These are phyloP conservation scores for Prunella vulgaris DNA, from an alignment of 257 asterid species.

Conservation along the genomic window DNA sequence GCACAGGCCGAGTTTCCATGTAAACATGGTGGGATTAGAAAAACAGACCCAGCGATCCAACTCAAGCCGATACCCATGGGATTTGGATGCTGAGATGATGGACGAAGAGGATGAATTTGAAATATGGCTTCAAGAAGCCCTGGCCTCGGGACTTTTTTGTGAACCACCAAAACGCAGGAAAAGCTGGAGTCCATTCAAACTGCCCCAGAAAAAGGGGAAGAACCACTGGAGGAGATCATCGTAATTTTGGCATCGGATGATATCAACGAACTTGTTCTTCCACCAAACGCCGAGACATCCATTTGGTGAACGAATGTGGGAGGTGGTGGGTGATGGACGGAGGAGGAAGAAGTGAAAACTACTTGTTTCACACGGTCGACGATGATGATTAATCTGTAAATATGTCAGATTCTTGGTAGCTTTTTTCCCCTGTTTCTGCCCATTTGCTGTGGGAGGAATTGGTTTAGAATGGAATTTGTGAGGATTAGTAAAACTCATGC, in stretches of 20 bases:
- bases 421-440: background rate
- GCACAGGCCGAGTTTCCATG: slow-evolving; percentile 96
- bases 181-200: slow-evolving; percentile 98
- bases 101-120: slow-evolving; percentile 97
- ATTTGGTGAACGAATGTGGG: background rate
- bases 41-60: slow-evolving; percentile 67
- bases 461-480: slow-evolving; percentile 21
- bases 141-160: slow-evolving; percentile 90
- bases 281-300: slow-evolving; percentile 5
- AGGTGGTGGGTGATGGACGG: background rate
- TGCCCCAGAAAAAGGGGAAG: slow-evolving; percentile 75
- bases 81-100: slow-evolving; percentile 87
- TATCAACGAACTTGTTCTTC: background rate
- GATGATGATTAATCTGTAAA: slow-evolving; percentile 34
- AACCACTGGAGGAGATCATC: slow-evolving; percentile 87
- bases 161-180: slow-evolving; percentile 88
- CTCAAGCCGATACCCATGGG: slow-evolving; percentile 90
- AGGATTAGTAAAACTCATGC: slow-evolving; percentile 30
- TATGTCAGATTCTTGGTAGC: slow-evolving; percentile 25
- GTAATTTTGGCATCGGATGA: slow-evolving; percentile 16
- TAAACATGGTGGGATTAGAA: slow-evolving; percentile 96
- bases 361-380: slow-evolving; percentile 29
- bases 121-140: slow-evolving; percentile 93
- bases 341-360: slow-evolving; percentile 18
- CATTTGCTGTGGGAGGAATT: slow-evolving; percentile 6